These are phyloP conservation scores for Daedaleopsis sinensis DNA, from an alignment of 768 basidiomycete genomes.

Conservation along the genomic window DNA sequence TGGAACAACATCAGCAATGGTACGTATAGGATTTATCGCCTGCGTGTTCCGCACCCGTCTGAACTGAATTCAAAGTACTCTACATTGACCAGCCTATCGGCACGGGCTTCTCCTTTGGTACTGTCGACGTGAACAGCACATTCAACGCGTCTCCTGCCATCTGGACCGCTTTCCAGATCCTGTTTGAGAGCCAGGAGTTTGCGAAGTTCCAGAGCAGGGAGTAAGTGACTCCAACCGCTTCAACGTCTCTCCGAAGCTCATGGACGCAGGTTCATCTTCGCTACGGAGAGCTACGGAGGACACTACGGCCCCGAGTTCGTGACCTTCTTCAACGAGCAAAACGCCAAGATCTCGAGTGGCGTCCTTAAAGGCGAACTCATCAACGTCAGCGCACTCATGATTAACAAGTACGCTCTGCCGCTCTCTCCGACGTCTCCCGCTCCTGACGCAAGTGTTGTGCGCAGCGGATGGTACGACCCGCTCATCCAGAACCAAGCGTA, in stretches of 20 bases:
- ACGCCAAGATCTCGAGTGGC: slow-evolving; percentile 49
- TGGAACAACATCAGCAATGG: slow-evolving; percentile 75
- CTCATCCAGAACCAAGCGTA: slow-evolving; percentile 64
- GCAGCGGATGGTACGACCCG: slow-evolving; percentile 69
- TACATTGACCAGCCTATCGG: slow-evolving; percentile 75
- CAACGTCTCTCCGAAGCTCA: not conserved
- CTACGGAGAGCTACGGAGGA: slow-evolving; percentile 70
- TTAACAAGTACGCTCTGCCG: slow-evolving; percentile 35
- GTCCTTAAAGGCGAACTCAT: slow-evolving; percentile 51
- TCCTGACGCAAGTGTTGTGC: not conserved
- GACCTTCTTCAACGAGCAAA: slow-evolving; percentile 66
- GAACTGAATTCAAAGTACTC: slow-evolving; percentile 51
- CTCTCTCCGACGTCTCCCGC: not conserved
- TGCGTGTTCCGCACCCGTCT: not conserved
- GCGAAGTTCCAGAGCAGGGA: slow-evolving; percentile 54
- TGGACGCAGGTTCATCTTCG: slow-evolving; percentile 55
- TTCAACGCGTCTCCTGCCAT: slow-evolving; percentile 56
- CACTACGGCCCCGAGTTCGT: slow-evolving; percentile 70
- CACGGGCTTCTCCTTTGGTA: slow-evolving; percentile 65
- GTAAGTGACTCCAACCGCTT: slow-evolving; percentile 30
- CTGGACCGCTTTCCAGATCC: slow-evolving; percentile 65
- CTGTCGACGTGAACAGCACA: slow-evolving; percentile 59
- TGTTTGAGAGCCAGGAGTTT: slow-evolving; percentile 61
- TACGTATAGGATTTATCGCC: slow-evolving; percentile 47
- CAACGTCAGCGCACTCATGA: slow-evolving; percentile 61